Evolutionary conservation across 768 basidiomycete species (phyloP).

Genomic region (Lactifluus subvellereus): DNA sequence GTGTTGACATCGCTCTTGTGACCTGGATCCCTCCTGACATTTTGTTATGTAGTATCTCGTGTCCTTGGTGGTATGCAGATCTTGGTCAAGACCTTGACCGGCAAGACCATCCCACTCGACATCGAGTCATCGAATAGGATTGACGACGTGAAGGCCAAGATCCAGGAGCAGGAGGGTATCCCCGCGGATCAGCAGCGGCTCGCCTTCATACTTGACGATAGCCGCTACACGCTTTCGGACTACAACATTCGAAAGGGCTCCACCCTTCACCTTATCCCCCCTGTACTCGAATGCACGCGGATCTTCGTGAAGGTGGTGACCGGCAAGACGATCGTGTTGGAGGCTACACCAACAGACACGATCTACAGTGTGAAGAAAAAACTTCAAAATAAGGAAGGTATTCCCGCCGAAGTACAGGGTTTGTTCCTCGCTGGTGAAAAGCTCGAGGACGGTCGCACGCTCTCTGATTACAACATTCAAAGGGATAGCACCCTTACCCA

Average conservation of each 20-base stretch:
- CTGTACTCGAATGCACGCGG: constrained; percentile 20
- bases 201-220: constrained; percentile 32
- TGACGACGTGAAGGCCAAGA: constrained; percentile 31
- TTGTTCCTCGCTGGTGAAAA: constrained; percentile 15
- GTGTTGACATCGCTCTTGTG: background rate
- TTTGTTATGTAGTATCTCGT: constrained; percentile 34
- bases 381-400: constrained; percentile 21
- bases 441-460: constrained; percentile 23
- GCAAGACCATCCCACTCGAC: constrained; percentile 54
- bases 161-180: constrained; percentile 32
- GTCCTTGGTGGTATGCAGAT: constrained; percentile 37
- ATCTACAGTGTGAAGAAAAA: constrained; percentile 20
- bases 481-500: constrained; percentile 14
- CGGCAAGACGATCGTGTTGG: constrained; percentile 19
- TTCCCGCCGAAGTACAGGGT: constrained; percentile 20
- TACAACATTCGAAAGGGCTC: constrained; percentile 32
- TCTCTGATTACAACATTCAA: constrained; percentile 21
- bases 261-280: constrained; percentile 27
- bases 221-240: constrained; percentile 29
- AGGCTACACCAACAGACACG: constrained; percentile 21
- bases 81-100: constrained; percentile 46
- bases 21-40: background rate
- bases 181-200: constrained; percentile 31
- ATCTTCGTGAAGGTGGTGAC: constrained; percentile 18
- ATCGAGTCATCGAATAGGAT: constrained; percentile 37